Evolutionary conservation across 1,284 basidiomycete genomes (phyloP), one percentile per base, ranked within the genome.

Genomic region (Vanrija humicola): DNA sequence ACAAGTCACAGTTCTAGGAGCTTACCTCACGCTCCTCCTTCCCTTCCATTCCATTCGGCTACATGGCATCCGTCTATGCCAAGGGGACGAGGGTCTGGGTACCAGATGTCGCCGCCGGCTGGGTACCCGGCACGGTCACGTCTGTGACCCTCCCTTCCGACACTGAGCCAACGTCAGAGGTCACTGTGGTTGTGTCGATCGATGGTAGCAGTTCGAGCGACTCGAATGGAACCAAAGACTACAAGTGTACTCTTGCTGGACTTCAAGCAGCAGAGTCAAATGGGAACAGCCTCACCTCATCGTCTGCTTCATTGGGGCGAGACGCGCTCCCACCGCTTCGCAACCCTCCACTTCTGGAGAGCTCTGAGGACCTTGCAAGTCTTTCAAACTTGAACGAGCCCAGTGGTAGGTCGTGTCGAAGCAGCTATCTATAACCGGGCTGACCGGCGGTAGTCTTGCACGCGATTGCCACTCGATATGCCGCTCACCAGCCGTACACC

Each of bases 341-440:
- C 64, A 98, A 98, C 77, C 96, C 96, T 23, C 96, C 95, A 39
- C 79, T 97, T 54, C 81, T 98, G 58, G 95, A 98, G 80, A 93
- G 91, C 26, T 91, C 93, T 39, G 95, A 99, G 78, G 95, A 99
- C 80, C 82, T 99, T 70, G 95, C 96, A 47, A 96, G 93, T 58
- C 83, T 99, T 69, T 96, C 92, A 55, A 94, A 98, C 80, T 82
- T 99, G 66, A 98, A 98, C 72, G 96, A 99, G 75, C 95, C 95
- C 46, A 91, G 89, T 69, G 94, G 93, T 94, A 64, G 58, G 83
- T 72, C 3, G 19, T 12, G 4, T 29, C 42, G 15, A 18, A 28
- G 16, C 14, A 19, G 21, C 19, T 23, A 23, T 23, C 21, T 23
- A 23, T 23, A 23, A 23, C 21, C 5, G 21, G 21, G 21, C 58